phyloP scores from a whole-genome alignment of 2,329 filamentous ascomycete species.

The Diatrype stigma region DNA sequence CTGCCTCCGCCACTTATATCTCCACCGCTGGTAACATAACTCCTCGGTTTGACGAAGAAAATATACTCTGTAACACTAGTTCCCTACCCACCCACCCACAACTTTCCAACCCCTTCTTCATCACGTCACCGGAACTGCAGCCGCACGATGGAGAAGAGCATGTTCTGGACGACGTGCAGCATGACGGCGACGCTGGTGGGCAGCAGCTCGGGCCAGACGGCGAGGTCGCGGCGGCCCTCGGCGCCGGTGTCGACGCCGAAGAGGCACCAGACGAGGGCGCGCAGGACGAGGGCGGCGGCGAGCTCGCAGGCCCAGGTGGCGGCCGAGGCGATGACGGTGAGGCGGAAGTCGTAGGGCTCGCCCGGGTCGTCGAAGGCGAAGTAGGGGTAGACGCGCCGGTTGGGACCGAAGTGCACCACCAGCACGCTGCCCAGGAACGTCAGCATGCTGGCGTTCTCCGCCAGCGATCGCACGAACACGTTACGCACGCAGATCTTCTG shows the following conservation, averaged over 20 bases:
- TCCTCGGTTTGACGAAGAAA: too few species aligned
- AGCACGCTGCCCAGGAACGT: conserved; percentile 62
- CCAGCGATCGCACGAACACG: conserved; percentile 63
- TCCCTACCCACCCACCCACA: not conserved
- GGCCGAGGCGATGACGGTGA: conserved; percentile 60
- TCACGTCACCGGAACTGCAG: conserved; percentile 47
- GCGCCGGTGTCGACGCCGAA: conserved; percentile 60
- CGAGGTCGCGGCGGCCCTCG: conserved; percentile 61
- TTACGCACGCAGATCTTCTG: conserved; percentile 63
- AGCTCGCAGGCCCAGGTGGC: conserved; percentile 67
- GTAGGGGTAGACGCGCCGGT: conserved; percentile 66
- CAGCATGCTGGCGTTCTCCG: conserved; percentile 66
- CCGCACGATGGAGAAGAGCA: conserved; percentile 66
- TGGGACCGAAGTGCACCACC: conserved; percentile 62
- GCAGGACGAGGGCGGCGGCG: conserved; percentile 55
- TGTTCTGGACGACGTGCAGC: conserved; percentile 67
- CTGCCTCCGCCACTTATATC: too few species aligned
- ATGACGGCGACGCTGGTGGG: conserved; percentile 63
- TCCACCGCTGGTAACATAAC: too few species aligned
- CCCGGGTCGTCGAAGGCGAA: conserved; percentile 57
- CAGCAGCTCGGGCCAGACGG: conserved; percentile 63
- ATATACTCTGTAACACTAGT: not conserved
- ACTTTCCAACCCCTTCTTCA: not conserved
- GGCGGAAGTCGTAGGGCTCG: conserved; percentile 55
- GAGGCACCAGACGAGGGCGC: conserved; percentile 52